Base-by-base conservation (phyloP, 495 filamentous ascomycete genomes). In the Delitschia confertaspora region DNA sequence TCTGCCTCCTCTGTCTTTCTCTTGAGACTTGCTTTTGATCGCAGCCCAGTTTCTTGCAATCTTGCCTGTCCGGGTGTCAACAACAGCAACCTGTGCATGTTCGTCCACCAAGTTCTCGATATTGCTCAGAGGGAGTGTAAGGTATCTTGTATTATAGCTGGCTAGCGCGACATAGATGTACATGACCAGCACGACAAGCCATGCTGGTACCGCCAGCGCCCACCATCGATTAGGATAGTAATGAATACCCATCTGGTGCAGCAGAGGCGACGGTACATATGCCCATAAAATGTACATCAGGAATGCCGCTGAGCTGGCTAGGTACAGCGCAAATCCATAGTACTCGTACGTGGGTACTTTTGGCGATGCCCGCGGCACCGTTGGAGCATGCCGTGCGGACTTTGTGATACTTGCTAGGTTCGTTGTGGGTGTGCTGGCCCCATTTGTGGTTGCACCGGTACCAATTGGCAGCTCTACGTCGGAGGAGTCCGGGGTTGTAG, bases 141-240 rank as follows among this genome's bases (percentile, higher is more conserved):
- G 65, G 41, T 87, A 83, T 48, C 82, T 81, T 3, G 80, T 85
- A 60, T 99, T 99, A 61, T 95, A 96, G 21, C 73, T 73, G 29
- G 91, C 88, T 22, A 99, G 72, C 29, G 93, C 91, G 11, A 95
- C 79, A 64, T 94, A 99, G 42, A 96, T 89, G 61, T 91, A 96
- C 14, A 91, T 74, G 11, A 95, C 70, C 17, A 73, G 60, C 77
- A 94, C 89, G 34, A 95, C 89, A 32, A 95, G 65, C 67, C 85
- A 96, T 2, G 80, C 76, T 1, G 91, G 91, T 11, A 95, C 77
- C 1, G 91, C 91, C 7, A 98, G 71, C 21, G 82, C 83, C 91
- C 91, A 98, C 91, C 91, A 98, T 17, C 91, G 79, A 60, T 93
- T 83, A 2, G 93, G 91, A 51, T 95, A 98, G 69, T 96, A 96